phyloP scores from a whole-genome alignment of 2,329 filamentous ascomycete species.

The Bipolaris bicolor region DNA sequence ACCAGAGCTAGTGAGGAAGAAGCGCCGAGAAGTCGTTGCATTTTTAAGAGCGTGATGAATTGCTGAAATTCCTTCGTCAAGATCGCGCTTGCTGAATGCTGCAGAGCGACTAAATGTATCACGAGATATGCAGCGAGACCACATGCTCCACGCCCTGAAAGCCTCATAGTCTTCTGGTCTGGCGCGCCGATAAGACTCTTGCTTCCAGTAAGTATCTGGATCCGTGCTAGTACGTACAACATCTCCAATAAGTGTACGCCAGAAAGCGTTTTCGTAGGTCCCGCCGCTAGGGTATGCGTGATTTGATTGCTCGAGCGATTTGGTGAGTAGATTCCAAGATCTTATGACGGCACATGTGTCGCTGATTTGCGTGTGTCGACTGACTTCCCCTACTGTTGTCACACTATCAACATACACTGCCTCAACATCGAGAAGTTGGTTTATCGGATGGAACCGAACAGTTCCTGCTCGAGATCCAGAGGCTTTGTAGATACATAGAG shows the following conservation, averaged over 20 bases:
- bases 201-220: not conserved
- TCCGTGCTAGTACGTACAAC: slow-evolving; percentile 10
- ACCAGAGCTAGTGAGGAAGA: slow-evolving; percentile 26
- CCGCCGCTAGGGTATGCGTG: slow-evolving; percentile 18
- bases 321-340: slow-evolving; percentile 18
- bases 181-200: slow-evolving; percentile 18
- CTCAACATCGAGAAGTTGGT: slow-evolving; percentile 17
- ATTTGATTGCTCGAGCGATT: not conserved
- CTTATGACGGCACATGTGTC: slow-evolving; percentile 24
- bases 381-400: slow-evolving; percentile 17
- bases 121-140: slow-evolving; percentile 30
- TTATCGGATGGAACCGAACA: slow-evolving; percentile 1
- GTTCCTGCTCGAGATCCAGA: slow-evolving; percentile 7
- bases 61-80: slow-evolving; percentile 21
- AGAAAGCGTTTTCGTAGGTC: slow-evolving; percentile 24
- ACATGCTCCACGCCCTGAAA: slow-evolving; percentile 26
- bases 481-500: slow-evolving; percentile 23
- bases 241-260: slow-evolving; percentile 25
- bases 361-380: slow-evolving; percentile 28
- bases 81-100: slow-evolving; percentile 23
- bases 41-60: slow-evolving; percentile 26
- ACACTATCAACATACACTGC: slow-evolving; percentile 19
- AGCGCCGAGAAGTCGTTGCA: slow-evolving; percentile 24
- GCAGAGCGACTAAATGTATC: slow-evolving; percentile 23
- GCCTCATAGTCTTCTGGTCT: slow-evolving; percentile 16